phyloP scores from a whole-genome alignment of 164 flowering plant genomes.

The Houttuynia cordata region DNA sequence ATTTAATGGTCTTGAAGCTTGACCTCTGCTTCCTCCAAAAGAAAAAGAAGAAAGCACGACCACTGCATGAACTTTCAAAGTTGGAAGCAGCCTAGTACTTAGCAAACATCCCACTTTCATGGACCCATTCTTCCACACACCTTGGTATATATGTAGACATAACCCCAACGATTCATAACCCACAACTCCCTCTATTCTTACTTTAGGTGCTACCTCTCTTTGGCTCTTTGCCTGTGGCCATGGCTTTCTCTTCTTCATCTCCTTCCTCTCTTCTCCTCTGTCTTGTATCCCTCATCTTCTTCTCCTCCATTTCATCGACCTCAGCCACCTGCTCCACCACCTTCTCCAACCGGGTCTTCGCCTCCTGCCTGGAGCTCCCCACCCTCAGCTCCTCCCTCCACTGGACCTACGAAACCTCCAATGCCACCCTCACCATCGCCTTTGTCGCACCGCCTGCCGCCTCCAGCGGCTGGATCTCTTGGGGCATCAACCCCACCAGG shows the following conservation, averaged over 20 bases:
- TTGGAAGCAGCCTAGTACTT: too few relatives aligned
- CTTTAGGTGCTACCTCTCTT: background rate
- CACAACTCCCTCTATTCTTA: too few relatives aligned
- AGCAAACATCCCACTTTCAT: too few relatives aligned
- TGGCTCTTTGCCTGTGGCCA: background rate
- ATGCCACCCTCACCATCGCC: slow-evolving; percentile 30
- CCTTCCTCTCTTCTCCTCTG: background rate
- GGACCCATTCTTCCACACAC: too few relatives aligned
- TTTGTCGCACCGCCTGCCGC: slow-evolving; percentile 28
- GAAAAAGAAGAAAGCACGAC: too few relatives aligned
- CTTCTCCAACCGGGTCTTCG: slow-evolving; percentile 7
- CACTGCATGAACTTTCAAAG: too few relatives aligned
- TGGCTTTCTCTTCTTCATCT: background rate
- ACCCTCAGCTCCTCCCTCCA: slow-evolving; percentile 15
- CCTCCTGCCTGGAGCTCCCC: slow-evolving; percentile 20
- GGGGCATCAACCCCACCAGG: slow-evolving; percentile 49
- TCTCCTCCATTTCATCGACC: background rate
- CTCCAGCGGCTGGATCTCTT: slow-evolving; percentile 40
- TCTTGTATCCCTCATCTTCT: background rate
- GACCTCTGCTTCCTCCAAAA: too few relatives aligned
- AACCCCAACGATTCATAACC: too few relatives aligned
- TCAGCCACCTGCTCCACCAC: slow-evolving; percentile 14
- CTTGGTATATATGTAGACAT: too few relatives aligned
- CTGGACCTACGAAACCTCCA: slow-evolving; percentile 22
- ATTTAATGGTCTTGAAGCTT: too few relatives aligned